Percentiles rank a stretch among this genome's conserved stretches.
phyloP scores from a whole-genome alignment of 2,329 filamentous ascomycete species.

The Neofusicoccum laricinum region DNA sequence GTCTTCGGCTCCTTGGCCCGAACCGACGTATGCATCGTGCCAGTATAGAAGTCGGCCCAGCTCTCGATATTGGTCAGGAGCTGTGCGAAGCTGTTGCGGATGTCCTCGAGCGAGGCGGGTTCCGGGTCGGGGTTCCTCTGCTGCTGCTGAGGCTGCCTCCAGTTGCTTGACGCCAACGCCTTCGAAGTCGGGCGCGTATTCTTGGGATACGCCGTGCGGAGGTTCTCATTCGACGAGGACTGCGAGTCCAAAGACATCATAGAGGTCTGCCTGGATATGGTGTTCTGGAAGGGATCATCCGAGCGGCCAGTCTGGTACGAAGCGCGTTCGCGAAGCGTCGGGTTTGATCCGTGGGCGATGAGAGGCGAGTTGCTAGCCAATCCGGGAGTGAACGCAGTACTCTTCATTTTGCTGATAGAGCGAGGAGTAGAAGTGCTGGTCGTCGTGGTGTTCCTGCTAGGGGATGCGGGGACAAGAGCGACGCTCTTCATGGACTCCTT shows the following conservation, averaged over 20 bases:
- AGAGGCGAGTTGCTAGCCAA: background rate
- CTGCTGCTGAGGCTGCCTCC: background rate
- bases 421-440: background rate
- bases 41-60: background rate
- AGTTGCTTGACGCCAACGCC: background rate
- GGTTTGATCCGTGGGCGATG: background rate
- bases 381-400: background rate
- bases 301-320: background rate
- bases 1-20: background rate
- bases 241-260: background rate
- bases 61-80: background rate
- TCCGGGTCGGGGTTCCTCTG: background rate
- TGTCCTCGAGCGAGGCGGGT: background rate
- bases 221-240: background rate
- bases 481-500: background rate
- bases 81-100: background rate
- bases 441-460: background rate
- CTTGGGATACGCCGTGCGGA: background rate
- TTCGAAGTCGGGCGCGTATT: background rate
- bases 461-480: background rate
- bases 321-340: background rate
- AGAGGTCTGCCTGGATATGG: background rate
- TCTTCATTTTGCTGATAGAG: background rate
- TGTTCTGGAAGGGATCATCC: background rate
- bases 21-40: conserved; percentile 2